Conservation (phyloP, 169 alveolate genomes). For the Perkinsus marinus region DNA sequence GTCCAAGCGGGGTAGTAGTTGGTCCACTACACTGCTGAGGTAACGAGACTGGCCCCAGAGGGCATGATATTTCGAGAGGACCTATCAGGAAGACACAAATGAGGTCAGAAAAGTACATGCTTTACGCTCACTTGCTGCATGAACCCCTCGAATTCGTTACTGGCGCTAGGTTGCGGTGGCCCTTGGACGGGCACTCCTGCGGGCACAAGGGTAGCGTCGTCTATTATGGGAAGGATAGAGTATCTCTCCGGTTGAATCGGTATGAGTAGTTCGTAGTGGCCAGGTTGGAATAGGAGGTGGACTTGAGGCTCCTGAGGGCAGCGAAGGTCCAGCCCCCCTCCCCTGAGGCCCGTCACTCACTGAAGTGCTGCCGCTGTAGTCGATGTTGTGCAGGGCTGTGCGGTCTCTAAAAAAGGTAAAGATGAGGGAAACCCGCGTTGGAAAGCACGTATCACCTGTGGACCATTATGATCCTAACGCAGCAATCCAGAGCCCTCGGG, state of each 20-base stretch:
- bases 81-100: not conserved
- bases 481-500: not conserved
- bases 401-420: not conserved
- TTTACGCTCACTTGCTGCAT: not conserved
- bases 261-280: not conserved
- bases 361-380: not conserved
- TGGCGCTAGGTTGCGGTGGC: not conserved
- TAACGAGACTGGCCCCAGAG: not conserved
- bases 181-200: not conserved
- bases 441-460: not conserved
- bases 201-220: not conserved
- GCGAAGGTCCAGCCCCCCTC: not conserved
- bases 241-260: not conserved
- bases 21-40: not conserved
- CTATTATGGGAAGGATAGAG: not conserved
- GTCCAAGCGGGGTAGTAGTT: not conserved
- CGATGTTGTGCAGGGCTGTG: not conserved
- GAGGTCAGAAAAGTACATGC: not conserved
- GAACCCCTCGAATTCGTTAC: not conserved
- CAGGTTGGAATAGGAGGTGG: not conserved
- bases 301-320: not conserved
- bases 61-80: not conserved
- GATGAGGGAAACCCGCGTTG: not conserved
- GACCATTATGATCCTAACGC: not conserved
- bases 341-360: too few species aligned